A percentile compares a stretch with the other conserved stretches of the same genome.
Evolutionary conservation across 1,139 yeast species (phyloP).

Genomic region (Pichia kudriavzevii): DNA sequence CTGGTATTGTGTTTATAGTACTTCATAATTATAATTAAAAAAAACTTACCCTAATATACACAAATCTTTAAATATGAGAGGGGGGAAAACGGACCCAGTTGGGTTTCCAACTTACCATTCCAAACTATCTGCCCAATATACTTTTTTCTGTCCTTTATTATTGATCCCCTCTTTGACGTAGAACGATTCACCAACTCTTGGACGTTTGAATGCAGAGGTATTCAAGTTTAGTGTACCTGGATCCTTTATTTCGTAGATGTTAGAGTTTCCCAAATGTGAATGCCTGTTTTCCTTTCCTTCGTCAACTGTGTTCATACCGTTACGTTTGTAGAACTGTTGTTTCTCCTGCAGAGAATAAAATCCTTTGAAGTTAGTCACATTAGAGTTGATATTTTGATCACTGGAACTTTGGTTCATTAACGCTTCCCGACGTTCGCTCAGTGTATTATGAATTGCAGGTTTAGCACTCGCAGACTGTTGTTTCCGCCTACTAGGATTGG

Average conservation of each 20-base stretch:
- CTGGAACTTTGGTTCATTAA: slow-evolving; percentile 1
- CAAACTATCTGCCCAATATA: slow-evolving; percentile 46
- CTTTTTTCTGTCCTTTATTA: slow-evolving; percentile 22
- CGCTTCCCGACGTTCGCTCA: slow-evolving; percentile 6
- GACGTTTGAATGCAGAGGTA: slow-evolving; percentile 8
- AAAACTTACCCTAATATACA: not conserved
- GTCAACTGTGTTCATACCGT: not conserved
- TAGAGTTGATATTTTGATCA: slow-evolving; percentile 3
- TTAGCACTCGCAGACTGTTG: not conserved
- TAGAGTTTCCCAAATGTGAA: too few species aligned
- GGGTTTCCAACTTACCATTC: slow-evolving; percentile 53
- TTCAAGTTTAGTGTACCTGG: too few species aligned
- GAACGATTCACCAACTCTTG: slow-evolving; percentile 1
- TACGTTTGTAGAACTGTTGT: slow-evolving; percentile 11
- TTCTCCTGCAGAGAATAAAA: slow-evolving; percentile 13
- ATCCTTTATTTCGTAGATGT: slow-evolving; percentile 2
- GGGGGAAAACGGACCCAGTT: too few species aligned
- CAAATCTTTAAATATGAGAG: not conserved
- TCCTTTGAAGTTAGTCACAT: slow-evolving; percentile 8
- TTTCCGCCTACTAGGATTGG: slow-evolving; percentile 5
- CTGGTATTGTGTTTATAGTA: too few species aligned
- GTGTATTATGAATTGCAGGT: slow-evolving; percentile 2
- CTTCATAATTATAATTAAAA: not conserved
- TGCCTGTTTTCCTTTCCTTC: slow-evolving; percentile 6
- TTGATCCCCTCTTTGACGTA: too few species aligned